phyloP scores from a whole-genome alignment of 2,329 filamentous ascomycete genomes.

The Pseudohalonectria lignicola region DNA sequence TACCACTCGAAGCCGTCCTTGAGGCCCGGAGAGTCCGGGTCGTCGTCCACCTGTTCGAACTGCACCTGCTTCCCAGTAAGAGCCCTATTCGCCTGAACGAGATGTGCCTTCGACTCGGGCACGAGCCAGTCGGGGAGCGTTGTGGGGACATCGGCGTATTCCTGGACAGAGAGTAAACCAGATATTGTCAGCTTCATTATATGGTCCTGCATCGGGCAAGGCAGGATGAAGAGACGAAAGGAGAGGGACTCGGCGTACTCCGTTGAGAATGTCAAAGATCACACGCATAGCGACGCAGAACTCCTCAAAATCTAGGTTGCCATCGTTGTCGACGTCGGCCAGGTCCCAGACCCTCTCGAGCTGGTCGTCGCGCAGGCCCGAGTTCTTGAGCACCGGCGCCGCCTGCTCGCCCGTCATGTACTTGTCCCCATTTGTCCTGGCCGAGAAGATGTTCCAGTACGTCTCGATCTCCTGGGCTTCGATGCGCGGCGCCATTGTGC shows the following conservation, averaged over 20 bases:
- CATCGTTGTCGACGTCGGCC: conserved; percentile 93
- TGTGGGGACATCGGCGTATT: conserved; percentile 80
- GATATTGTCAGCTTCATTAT: too few species aligned
- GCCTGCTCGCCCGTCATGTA: conserved; percentile 51
- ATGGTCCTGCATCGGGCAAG: too few species aligned
- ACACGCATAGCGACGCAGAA: conserved; percentile 98
- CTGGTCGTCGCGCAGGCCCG: conserved; percentile 56
- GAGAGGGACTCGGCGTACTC: conserved; percentile 47
- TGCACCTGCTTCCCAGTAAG: conserved; percentile 68
- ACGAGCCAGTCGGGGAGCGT: conserved; percentile 91
- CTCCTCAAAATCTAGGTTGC: conserved; percentile 97
- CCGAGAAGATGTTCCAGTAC: conserved; percentile 55
- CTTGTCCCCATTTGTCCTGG: conserved; percentile 47
- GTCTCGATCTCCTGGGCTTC: conserved; percentile 53
- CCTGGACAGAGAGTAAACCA: too few species aligned
- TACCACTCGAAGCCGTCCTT: conserved; percentile 99
- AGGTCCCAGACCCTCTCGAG: conserved; percentile 97
- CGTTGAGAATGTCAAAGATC: conserved; percentile 95
- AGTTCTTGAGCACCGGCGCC: conserved; percentile 53
- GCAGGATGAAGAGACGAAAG: neutral
- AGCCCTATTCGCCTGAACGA: conserved; percentile 73
- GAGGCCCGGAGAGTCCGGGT: conserved; percentile 70
- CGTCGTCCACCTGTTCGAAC: conserved; percentile 78
- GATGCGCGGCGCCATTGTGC: conserved; percentile 49
- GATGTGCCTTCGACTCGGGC: conserved; percentile 85